Evolutionary conservation across 306 rosid species (phyloP).

Genomic region (Coriaria nepalensis): DNA sequence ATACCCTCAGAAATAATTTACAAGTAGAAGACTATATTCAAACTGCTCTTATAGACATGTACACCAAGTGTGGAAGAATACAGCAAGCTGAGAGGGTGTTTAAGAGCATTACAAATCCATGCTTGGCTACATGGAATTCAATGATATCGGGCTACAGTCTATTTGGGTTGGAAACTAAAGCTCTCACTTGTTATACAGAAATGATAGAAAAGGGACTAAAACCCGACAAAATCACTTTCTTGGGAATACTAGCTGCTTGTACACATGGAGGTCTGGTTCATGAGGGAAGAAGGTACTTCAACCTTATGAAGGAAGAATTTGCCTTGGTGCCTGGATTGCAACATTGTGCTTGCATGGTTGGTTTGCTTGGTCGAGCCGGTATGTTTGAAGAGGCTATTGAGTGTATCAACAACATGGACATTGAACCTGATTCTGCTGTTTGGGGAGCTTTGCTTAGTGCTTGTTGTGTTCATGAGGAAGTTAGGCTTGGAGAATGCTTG

Average conservation of each 20-base stretch:
- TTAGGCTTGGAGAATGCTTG: slow-evolving; percentile 53
- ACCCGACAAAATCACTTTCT: slow-evolving; percentile 63
- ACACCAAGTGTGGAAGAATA: slow-evolving; percentile 65
- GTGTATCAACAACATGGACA: slow-evolving; percentile 37
- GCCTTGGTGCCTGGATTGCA: slow-evolving; percentile 46
- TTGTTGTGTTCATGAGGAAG: slow-evolving; percentile 53
- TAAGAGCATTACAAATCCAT: slow-evolving; percentile 41
- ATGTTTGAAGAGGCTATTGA: slow-evolving; percentile 49
- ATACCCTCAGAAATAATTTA: slow-evolving; percentile 41
- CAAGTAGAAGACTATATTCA: slow-evolving; percentile 43
- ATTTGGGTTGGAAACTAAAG: slow-evolving; percentile 44
- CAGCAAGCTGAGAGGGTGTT: slow-evolving; percentile 54
- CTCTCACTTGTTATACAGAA: slow-evolving; percentile 42
- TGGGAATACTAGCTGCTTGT: slow-evolving; percentile 68
- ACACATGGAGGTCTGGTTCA: slow-evolving; percentile 47
- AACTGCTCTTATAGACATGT: slow-evolving; percentile 79
- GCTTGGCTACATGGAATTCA: slow-evolving; percentile 73
- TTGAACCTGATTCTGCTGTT: slow-evolving; percentile 56
- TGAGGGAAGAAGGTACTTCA: slow-evolving; percentile 36
- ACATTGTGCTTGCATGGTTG: slow-evolving; percentile 57
- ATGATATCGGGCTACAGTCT: slow-evolving; percentile 67
- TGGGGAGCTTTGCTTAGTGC: slow-evolving; percentile 65
- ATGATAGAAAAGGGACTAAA: slow-evolving; percentile 37
- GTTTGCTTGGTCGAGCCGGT: slow-evolving; percentile 54
- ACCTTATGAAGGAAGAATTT: slow-evolving; percentile 36